Evolutionary conservation across 805 yeast genomes (phyloP).

Genomic region (Candida corydali): DNA sequence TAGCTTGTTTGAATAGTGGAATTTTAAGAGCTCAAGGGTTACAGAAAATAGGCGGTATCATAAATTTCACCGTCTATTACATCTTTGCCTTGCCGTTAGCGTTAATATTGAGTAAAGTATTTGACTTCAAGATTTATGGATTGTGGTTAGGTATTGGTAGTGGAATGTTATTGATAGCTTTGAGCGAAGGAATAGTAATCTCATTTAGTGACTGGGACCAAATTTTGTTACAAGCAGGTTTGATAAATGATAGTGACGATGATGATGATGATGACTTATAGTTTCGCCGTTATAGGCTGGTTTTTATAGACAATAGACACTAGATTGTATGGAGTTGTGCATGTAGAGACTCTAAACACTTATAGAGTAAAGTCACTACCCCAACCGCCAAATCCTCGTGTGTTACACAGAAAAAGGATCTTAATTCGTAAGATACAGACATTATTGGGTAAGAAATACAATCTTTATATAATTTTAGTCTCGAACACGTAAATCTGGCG

Average conservation of each 20-base stretch:
- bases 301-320: too few relatives aligned
- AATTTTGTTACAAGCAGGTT: slow-evolving; percentile 34
- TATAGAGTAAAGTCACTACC: too few relatives aligned
- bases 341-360: too few relatives aligned
- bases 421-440: too few relatives aligned
- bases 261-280: slow-evolving; percentile 7
- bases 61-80: slow-evolving; percentile 71
- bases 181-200: slow-evolving; percentile 45
- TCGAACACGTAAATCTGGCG: too few relatives aligned
- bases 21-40: slow-evolving; percentile 72
- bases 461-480: too few relatives aligned
- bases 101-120: slow-evolving; percentile 45
- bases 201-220: slow-evolving; percentile 50
- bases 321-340: too few relatives aligned
- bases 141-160: slow-evolving; percentile 72
- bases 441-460: too few relatives aligned
- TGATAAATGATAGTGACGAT: slow-evolving; percentile 12
- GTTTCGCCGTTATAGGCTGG: slow-evolving; percentile 1
- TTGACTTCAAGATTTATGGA: slow-evolving; percentile 51
- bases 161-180: slow-evolving; percentile 55
- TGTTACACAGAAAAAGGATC: too few relatives aligned
- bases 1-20: slow-evolving; percentile 70
- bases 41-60: slow-evolving; percentile 66
- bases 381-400: too few relatives aligned
- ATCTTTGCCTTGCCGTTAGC: slow-evolving; percentile 68